A percentile compares a stretch with the other conserved stretches of the same genome.
Evolutionary conservation across 345 rosid species (phyloP).

Genomic region (Erodium maritimum): DNA sequence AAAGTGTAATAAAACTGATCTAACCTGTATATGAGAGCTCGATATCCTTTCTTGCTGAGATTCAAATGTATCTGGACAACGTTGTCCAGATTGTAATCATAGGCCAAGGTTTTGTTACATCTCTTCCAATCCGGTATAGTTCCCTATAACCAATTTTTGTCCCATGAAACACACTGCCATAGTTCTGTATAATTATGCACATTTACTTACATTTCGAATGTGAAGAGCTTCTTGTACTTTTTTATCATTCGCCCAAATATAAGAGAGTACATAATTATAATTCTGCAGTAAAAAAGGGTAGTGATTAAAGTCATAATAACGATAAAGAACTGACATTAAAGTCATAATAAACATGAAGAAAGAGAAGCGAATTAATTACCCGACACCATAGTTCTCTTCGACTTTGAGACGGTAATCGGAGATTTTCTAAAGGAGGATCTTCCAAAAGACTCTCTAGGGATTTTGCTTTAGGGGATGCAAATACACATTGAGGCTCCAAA

Average conservation of each 20-base stretch:
- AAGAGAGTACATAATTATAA: neutral
- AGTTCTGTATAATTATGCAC: neutral
- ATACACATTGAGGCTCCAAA: slow-evolving; percentile 5
- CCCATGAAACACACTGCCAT: neutral
- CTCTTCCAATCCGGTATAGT: slow-evolving; percentile 11
- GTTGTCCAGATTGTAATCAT: slow-evolving; percentile 1
- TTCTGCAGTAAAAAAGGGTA: slow-evolving; percentile 2
- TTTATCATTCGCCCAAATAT: slow-evolving; percentile 26
- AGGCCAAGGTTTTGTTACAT: slow-evolving; percentile 19
- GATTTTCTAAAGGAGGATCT: neutral
- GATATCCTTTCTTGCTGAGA: slow-evolving; percentile 9
- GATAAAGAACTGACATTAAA: neutral
- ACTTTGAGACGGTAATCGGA: neutral
- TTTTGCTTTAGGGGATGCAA: neutral
- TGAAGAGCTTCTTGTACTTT: slow-evolving; percentile 21
- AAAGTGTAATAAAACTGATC: neutral
- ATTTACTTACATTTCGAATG: slow-evolving; percentile 17
- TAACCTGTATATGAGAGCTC: slow-evolving; percentile 22
- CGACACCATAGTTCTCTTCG: slow-evolving; percentile 7
- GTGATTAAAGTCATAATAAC: neutral
- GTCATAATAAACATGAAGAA: too few relatives aligned
- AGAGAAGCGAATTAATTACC: slow-evolving; percentile 2
- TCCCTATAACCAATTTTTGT: slow-evolving; percentile 13
- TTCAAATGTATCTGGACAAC: slow-evolving; percentile 9
- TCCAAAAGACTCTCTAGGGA: neutral